Base-by-base conservation (phyloP, 768 basidiomycete species). In the Mycena capillaripes region DNA sequence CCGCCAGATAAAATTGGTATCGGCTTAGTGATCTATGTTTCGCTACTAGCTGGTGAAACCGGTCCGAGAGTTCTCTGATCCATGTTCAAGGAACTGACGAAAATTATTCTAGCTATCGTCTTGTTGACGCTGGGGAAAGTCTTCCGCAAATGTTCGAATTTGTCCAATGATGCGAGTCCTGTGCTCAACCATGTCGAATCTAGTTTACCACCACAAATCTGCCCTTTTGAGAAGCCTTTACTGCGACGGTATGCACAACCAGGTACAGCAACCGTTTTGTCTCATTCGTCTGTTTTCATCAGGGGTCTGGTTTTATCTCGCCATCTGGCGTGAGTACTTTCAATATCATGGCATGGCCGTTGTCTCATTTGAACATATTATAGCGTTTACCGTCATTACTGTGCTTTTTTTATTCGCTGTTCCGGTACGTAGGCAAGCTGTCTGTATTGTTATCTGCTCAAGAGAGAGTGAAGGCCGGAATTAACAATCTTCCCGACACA, bases 241-340 rank as follows among this genome's bases (percentile, higher is more conserved):
- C n/a, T 44, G 65, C n/a, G 71, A 72, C 40, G 71, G 71, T 70
- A 30, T 19, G 53, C 46, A 36, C 4, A 36, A 11, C 8, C 27
- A 19, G 32, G 19, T 21, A 44, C 2, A 23, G 9, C 32, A 29
- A 44, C 2, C 12, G 7, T 44, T 6, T 44, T 21, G 42, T 38
- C 42, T 34, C 19, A 29, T 34, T 27, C 40, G n/a, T 56, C 36
- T 7, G 38, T 38, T 9, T 36, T n/a, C n/a, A n/a, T n/a, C 19
- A 70, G 69, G 69, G 19, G 48, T 72, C 44, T 72, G 70, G 71
- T 72, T 67, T 40, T 72, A 67, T 53, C 65, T 64, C 30, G 71
- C 65, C 23, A 72, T 72, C 59, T 42, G 61, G 42, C 66, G 71
- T 72, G 3, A 56, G 66, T 61, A 1, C 7, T 55, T 59, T 25